Evolutionary conservation across 2,329 filamentous ascomycete genomes (phyloP), one percentile per base, ranked within the genome.

Genomic region (Ophiostoma angusticollis): DNA sequence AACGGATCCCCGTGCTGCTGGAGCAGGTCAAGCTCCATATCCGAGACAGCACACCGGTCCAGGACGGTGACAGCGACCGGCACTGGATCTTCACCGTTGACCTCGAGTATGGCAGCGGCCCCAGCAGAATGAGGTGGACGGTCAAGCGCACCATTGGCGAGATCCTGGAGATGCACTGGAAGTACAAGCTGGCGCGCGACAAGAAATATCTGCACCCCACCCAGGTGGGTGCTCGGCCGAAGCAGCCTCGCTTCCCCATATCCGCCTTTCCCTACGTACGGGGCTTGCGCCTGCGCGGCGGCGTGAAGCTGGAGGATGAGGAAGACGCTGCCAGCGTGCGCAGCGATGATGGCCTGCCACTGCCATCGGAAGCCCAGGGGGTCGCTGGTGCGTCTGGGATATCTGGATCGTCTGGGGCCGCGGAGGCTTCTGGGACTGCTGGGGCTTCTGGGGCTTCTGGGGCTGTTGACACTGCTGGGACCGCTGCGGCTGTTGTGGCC

Each of bases 61-160:
- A 82, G 31, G 76, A 72, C 40, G 69, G 70, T 38, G 68, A 71
- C 42, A 70, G 64, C 48, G 70, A 77, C 45, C 64, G 87, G 22
- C 91, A 96, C 58, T 78, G 84, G 52, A 71, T 91, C 8, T 94
- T 96, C 58, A 80, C 80, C 31, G 87, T 98, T 40, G 85, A 94
- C 50, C 67, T 98, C 13, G 91, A 98, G 56, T 98, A 98, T 56
- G 91, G 91, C 12, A 96, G 84, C 54, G 93, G 91, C 1, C 75
- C 91, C 40, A 95, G 89, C 39, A 74, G 91, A 41, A 96, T 98
- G 93, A 84, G 84, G 54, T 98, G 91, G 91, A 80, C 84, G 14
- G 84, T 98, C 42, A 78, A 85, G 51, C 74, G 91, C 39, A 87
- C 84, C 9, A 72, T 96, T 28, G 72, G 77, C 50, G 91, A 98